A percentile compares a stretch with the other conserved stretches of the same genome.
These are phyloP conservation scores for Cercospora sesami DNA, from an alignment of 2,329 filamentous ascomycete genomes.

Conservation along the genomic window DNA sequence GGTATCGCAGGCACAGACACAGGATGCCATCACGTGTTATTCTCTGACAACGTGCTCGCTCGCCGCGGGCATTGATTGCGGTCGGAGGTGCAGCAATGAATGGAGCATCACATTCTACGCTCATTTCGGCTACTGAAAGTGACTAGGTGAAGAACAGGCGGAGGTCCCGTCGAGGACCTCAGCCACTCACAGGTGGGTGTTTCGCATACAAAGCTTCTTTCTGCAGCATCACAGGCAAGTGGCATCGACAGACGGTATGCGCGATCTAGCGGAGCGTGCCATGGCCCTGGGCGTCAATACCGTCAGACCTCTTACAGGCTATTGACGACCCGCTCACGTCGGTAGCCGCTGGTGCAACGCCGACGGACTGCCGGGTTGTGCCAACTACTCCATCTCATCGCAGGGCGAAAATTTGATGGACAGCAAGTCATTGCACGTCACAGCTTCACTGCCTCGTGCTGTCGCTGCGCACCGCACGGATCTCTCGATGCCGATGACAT, in stretches of 20 bases:
- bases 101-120: conserved; percentile 2
- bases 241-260: conserved; percentile 16
- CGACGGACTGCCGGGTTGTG: conserved; percentile 20
- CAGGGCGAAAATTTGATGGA: conserved; percentile 16
- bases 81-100: background rate
- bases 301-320: conserved; percentile 1
- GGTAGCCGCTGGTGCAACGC: conserved; percentile 23
- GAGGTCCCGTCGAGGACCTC: background rate
- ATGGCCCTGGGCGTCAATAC: conserved; percentile 4
- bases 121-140: conserved; percentile 23
- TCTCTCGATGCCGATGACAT: background rate
- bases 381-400: conserved; percentile 14
- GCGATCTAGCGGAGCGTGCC: conserved; percentile 19
- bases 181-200: background rate
- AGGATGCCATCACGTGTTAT: background rate
- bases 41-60: background rate
- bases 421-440: conserved; percentile 25
- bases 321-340: conserved; percentile 16
- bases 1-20: background rate
- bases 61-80: background rate
- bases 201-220: conserved; percentile 13
- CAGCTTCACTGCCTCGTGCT: conserved; percentile 4
- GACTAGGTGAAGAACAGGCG: background rate
- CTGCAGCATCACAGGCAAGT: conserved; percentile 17
- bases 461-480: background rate